A percentile compares a stretch with the other conserved stretches of the same genome.
phyloP scores from a whole-genome alignment of 305 asterid genomes.

The Solanum aculeatissimum region DNA sequence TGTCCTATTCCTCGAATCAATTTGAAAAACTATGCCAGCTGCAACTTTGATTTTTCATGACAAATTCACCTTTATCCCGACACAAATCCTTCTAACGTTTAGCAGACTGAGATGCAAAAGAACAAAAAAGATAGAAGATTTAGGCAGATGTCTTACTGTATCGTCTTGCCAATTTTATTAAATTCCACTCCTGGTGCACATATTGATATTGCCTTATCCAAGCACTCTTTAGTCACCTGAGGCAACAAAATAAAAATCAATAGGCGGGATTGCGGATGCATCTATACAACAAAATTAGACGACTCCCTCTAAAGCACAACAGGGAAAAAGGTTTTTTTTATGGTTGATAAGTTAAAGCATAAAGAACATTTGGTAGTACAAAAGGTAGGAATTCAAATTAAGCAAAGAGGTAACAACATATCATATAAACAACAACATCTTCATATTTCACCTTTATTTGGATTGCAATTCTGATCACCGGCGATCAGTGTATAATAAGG shows the following conservation, averaged over 20 bases:
- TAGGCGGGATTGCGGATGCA: background rate
- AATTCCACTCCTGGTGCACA: constrained; percentile 90
- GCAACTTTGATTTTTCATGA: background rate
- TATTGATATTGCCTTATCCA: constrained; percentile 73
- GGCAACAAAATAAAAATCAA: background rate
- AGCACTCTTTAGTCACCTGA: constrained; percentile 84
- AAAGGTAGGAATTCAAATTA: background rate
- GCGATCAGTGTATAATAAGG: background rate
- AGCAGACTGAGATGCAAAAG: background rate
- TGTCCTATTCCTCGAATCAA: background rate
- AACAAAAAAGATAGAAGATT: background rate
- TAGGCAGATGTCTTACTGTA: constrained; percentile 57
- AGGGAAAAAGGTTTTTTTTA: no score
- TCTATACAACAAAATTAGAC: background rate
- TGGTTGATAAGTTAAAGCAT: background rate
- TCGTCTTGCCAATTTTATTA: constrained; percentile 71
- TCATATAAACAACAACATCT: background rate
- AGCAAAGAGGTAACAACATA: background rate
- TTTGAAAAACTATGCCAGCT: background rate
- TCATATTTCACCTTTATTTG: background rate
- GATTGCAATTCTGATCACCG: background rate
- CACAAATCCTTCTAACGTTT: background rate
- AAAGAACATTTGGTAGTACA: background rate
- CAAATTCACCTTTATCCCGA: background rate
- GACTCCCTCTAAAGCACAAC: background rate